phyloP scores from a whole-genome alignment of 2,329 filamentous ascomycete genomes.

The Colletotrichum sp. region DNA sequence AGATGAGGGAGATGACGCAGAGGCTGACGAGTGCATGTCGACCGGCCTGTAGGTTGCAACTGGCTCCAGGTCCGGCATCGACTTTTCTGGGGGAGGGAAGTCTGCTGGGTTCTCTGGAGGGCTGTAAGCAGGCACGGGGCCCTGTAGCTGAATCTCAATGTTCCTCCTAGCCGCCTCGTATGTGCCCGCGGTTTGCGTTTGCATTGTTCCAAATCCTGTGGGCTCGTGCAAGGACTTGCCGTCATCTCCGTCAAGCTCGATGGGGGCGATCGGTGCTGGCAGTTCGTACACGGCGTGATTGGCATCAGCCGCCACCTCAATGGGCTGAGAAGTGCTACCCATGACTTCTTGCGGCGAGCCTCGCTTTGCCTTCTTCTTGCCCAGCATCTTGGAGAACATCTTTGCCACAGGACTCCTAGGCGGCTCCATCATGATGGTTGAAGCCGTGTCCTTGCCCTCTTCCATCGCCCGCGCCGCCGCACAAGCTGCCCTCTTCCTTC shows the following conservation, averaged over 20 bases:
- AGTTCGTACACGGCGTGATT: slow-evolving; percentile 59
- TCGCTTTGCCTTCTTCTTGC: slow-evolving; percentile 37
- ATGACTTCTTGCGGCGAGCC: slow-evolving; percentile 26
- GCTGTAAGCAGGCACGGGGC: slow-evolving; percentile 54
- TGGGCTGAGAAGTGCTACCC: slow-evolving; percentile 36
- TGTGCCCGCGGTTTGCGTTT: slow-evolving; percentile 43
- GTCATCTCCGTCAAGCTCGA: slow-evolving; percentile 52
- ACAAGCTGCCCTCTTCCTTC: slow-evolving; percentile 35
- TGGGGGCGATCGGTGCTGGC: slow-evolving; percentile 49
- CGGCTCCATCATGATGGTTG: slow-evolving; percentile 36
- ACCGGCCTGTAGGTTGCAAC: slow-evolving; percentile 38
- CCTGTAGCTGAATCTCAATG: slow-evolving; percentile 55
- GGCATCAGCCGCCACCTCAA: slow-evolving; percentile 45
- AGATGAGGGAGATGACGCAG: slow-evolving; percentile 29
- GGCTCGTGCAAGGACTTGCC: slow-evolving; percentile 41
- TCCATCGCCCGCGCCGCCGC: slow-evolving; percentile 23
- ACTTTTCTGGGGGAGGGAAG: slow-evolving; percentile 34
- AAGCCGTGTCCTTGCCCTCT: slow-evolving; percentile 42
- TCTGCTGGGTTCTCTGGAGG: slow-evolving; percentile 38
- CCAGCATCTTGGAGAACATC: slow-evolving; percentile 49
- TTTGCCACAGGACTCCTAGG: slow-evolving; percentile 40
- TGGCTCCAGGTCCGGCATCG: slow-evolving; percentile 36
- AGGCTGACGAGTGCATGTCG: slow-evolving; percentile 34
- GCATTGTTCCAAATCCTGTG: slow-evolving; percentile 45
- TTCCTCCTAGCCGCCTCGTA: slow-evolving; percentile 59